phyloP scores from a whole-genome alignment of 495 filamentous ascomycete species.

The Penicillium subrubescens region DNA sequence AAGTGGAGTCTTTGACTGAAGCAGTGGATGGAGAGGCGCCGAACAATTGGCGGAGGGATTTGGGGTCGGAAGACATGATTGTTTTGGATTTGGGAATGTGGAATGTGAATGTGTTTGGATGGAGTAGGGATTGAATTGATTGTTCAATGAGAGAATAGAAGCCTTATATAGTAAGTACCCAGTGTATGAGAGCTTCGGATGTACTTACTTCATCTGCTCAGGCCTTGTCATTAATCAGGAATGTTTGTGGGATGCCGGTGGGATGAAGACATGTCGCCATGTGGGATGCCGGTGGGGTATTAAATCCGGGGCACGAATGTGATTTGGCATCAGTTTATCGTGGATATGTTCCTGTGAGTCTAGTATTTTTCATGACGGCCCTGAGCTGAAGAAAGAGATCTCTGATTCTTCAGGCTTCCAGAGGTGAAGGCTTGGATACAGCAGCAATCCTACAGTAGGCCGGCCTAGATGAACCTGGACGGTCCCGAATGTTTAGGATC shows the following conservation, averaged over 20 bases:
- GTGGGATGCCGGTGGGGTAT: neutral
- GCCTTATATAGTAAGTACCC: neutral
- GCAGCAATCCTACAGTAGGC: no score
- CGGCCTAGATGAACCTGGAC: no score
- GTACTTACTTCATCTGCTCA: neutral
- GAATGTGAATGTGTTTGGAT: neutral
- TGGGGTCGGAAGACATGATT: neutral
- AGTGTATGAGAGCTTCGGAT: neutral
- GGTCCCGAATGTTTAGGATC: no score
- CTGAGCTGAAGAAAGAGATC: no score
- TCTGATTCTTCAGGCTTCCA: no score
- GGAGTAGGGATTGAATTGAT: neutral
- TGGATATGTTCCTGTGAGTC: no score
- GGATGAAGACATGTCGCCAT: neutral
- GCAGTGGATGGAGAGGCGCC: slow-evolving; percentile 42
- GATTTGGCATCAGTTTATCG: no score
- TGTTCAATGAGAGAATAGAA: neutral
- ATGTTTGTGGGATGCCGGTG: neutral
- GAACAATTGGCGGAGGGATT: neutral
- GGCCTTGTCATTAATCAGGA: neutral
- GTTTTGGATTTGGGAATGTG: neutral
- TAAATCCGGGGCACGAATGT: neutral
- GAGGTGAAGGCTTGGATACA: no score
- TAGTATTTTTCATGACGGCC: no score
- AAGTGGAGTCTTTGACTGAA: slow-evolving; percentile 51